phyloP scores from a whole-genome alignment of 257 asterid genomes.

The Solanum sitiens region DNA sequence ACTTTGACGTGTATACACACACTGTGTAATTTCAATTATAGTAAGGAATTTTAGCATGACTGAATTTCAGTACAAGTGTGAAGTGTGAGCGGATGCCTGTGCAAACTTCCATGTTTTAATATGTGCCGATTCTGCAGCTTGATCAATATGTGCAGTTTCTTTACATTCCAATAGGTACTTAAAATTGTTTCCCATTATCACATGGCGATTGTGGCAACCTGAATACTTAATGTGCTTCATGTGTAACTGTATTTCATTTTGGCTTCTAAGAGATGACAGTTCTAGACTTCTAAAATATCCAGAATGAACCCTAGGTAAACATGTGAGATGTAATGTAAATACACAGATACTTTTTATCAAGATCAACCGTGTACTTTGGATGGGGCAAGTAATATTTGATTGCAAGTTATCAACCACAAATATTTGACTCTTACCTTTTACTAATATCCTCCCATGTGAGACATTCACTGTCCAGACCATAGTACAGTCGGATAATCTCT shows the following conservation, averaged over 20 bases:
- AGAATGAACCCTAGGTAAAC: not conserved
- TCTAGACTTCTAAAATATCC: not conserved
- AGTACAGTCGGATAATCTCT: constrained; percentile 75
- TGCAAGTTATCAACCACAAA: not conserved
- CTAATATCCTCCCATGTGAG: constrained; percentile 99
- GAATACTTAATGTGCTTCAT: not conserved
- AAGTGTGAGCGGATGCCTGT: not conserved
- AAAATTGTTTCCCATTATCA: not conserved
- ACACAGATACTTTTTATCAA: not conserved
- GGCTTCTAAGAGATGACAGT: not conserved
- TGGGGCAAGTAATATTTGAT: not conserved
- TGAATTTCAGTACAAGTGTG: not conserved
- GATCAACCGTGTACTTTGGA: not conserved
- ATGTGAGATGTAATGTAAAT: not conserved
- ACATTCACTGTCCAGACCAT: constrained; percentile 76
- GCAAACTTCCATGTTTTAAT: not conserved
- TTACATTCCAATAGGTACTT: not conserved
- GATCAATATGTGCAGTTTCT: not conserved
- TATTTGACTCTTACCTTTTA: constrained; percentile 40
- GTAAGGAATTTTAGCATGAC: not conserved
- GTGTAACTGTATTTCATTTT: not conserved
- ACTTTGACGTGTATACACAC: not conserved
- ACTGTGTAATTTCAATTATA: not conserved
- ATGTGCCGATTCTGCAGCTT: not conserved
- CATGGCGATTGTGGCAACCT: not conserved